A percentile compares a stretch with the other conserved stretches of the same genome.
These are phyloP conservation scores for Candida buenavistaensis DNA, from an alignment of 1,139 yeast species.

Conservation along the genomic window DNA sequence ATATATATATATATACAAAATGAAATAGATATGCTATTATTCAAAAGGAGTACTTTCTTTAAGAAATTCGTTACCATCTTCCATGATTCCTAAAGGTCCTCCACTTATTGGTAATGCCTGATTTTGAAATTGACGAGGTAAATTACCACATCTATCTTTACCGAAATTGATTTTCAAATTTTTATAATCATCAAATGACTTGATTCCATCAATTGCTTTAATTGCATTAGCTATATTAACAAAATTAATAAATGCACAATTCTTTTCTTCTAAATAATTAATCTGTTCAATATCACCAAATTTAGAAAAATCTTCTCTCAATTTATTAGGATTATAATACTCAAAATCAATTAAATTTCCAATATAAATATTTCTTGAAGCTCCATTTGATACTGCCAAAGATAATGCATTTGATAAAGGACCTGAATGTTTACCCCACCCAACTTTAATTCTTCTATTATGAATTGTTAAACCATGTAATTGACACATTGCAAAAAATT, in stretches of 20 bases:
- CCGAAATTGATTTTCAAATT: slow-evolving; percentile 78
- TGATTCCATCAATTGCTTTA: slow-evolving; percentile 68
- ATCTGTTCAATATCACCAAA: slow-evolving; percentile 85
- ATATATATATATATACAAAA: background rate
- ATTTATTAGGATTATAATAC: slow-evolving; percentile 54
- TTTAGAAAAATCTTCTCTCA: slow-evolving; percentile 63
- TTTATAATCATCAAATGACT: slow-evolving; percentile 52
- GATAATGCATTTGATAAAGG: slow-evolving; percentile 80
- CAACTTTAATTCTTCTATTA: slow-evolving; percentile 78
- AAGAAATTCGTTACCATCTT: slow-evolving; percentile 16
- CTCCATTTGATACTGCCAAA: slow-evolving; percentile 90
- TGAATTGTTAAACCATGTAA: slow-evolving; percentile 80
- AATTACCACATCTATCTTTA: slow-evolving; percentile 89
- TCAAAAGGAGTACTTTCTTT: slow-evolving; percentile 7
- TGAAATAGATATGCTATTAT: background rate
- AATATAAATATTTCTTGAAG: slow-evolving; percentile 86
- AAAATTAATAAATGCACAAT: slow-evolving; percentile 81
- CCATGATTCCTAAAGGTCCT: slow-evolving; percentile 19
- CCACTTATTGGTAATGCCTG: slow-evolving; percentile 17
- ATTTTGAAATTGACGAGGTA: slow-evolving; percentile 56
- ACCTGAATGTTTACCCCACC: slow-evolving; percentile 97
- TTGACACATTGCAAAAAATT: slow-evolving; percentile 85
- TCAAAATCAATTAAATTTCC: slow-evolving; percentile 57
- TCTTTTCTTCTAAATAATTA: slow-evolving; percentile 74
- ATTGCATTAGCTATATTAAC: slow-evolving; percentile 81